Conservation (phyloP, 2,329 filamentous ascomycete genomes). For the Microascus cirrosus region DNA sequence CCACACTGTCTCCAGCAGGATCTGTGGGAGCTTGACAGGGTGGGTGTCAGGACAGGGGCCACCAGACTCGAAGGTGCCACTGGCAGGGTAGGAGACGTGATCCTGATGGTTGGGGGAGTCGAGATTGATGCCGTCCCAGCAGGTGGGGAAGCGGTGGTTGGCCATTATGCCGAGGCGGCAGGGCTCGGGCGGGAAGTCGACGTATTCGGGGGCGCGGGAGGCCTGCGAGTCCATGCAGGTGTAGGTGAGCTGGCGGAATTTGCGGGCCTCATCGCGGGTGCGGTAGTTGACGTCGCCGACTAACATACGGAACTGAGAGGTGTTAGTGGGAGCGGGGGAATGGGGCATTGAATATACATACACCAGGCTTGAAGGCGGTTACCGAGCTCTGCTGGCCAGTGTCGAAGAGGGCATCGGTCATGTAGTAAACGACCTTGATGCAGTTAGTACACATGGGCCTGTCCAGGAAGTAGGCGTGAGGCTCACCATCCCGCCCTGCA, state of each 20-base stretch:
- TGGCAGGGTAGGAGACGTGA: constrained; percentile 6
- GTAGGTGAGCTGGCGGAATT: constrained; percentile 26
- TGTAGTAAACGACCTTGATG: constrained; percentile 30
- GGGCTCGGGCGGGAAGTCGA: constrained; percentile 23
- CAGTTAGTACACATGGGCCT: not conserved
- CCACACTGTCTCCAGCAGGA: constrained; percentile 8
- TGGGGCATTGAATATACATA: too few species aligned
- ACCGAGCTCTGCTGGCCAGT: constrained; percentile 22
- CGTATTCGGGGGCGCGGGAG: constrained; percentile 24
- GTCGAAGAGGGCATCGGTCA: constrained; percentile 25
- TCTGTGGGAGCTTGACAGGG: constrained; percentile 7
- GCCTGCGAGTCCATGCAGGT: constrained; percentile 25
- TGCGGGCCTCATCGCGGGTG: constrained; percentile 18
- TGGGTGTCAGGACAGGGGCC: constrained; percentile 6
- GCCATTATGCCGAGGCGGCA: constrained; percentile 27
- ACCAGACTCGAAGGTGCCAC: constrained; percentile 6
- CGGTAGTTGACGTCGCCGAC: constrained; percentile 26
- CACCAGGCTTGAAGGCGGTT: constrained; percentile 31
- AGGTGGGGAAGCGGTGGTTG: constrained; percentile 34
- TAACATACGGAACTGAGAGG: constrained; percentile 29
- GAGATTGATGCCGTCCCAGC: constrained; percentile 14
- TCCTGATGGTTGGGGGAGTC: constrained; percentile 6
- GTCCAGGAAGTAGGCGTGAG: constrained; percentile 17
- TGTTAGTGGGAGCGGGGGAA: too few species aligned
- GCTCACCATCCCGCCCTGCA: constrained; percentile 20